phyloP scores from a whole-genome alignment of 2,329 filamentous ascomycete species.

The Stromatinia cepivora region DNA sequence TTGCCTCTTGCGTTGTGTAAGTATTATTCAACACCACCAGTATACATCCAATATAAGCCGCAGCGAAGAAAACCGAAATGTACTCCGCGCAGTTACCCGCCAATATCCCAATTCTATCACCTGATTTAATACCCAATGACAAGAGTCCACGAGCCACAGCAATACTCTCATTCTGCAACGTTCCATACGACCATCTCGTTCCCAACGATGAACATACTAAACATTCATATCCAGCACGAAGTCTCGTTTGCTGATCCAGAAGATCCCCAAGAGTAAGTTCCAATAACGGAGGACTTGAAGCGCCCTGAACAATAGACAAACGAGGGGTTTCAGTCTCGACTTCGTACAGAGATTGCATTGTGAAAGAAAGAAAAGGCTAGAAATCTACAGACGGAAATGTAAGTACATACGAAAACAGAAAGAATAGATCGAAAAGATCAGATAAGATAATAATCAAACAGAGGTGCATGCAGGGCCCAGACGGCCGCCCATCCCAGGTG shows the following conservation, averaged over 20 bases:
- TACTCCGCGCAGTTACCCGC: slow-evolving; percentile 38
- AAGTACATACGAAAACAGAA: background rate
- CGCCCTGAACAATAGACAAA: slow-evolving; percentile 17
- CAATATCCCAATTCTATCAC: slow-evolving; percentile 32
- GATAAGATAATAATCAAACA: slow-evolving; percentile 21
- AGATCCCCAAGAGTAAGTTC: slow-evolving; percentile 18
- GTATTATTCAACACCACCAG: slow-evolving; percentile 81
- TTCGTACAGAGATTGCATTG: slow-evolving; percentile 19
- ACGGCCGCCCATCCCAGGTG: background rate
- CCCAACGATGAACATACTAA: slow-evolving; percentile 16
- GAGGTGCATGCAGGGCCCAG: slow-evolving; percentile 7
- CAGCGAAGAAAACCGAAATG: slow-evolving; percentile 32
- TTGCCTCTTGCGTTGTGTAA: slow-evolving; percentile 70
- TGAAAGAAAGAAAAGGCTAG: slow-evolving; percentile 1
- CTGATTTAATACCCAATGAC: slow-evolving; percentile 34
- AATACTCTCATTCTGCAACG: slow-evolving; percentile 9
- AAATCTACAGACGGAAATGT: background rate
- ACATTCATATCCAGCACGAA: slow-evolving; percentile 12
- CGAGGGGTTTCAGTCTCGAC: slow-evolving; percentile 12
- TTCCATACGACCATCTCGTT: slow-evolving; percentile 16
- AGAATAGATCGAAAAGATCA: slow-evolving; percentile 19
- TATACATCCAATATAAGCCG: slow-evolving; percentile 56
- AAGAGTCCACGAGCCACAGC: slow-evolving; percentile 61
- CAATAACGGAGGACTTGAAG: slow-evolving; percentile 14
- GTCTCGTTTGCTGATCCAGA: slow-evolving; percentile 14